phyloP scores from a whole-genome alignment of 2,329 filamentous ascomycete genomes.

The Ophiosphaerella narmari region DNA sequence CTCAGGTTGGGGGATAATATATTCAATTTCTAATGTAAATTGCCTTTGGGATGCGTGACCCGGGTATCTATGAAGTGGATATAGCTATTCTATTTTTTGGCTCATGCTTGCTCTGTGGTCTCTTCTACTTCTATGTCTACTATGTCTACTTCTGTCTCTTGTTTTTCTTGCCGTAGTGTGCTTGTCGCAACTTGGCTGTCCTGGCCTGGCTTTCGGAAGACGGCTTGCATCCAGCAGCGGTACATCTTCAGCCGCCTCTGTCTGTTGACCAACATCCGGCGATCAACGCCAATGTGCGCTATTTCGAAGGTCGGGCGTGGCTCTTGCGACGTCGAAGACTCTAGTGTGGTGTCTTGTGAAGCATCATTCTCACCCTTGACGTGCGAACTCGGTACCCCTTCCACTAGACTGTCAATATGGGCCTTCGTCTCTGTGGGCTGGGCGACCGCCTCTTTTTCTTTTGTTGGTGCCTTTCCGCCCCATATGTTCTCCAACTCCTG shows the following conservation, averaged over 20 bases:
- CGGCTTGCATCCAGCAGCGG: slow-evolving; percentile 90
- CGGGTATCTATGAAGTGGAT: slow-evolving; percentile 4
- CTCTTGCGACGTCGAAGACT: slow-evolving; percentile 5
- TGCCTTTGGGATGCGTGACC: neutral
- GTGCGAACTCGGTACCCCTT: slow-evolving; percentile 7
- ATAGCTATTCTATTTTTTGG: neutral
- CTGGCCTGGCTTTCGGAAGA: slow-evolving; percentile 66
- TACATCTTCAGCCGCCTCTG: slow-evolving; percentile 96
- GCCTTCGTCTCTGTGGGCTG: too few relatives aligned
- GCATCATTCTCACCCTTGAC: slow-evolving; percentile 5
- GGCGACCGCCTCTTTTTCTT: neutral
- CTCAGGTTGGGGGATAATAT: neutral
- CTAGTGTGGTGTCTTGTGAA: neutral
- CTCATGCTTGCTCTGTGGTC: slow-evolving; percentile 2
- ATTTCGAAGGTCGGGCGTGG: slow-evolving; percentile 62
- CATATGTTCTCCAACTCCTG: slow-evolving; percentile 82
- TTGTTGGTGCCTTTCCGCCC: slow-evolving; percentile 51
- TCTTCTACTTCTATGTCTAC: slow-evolving; percentile 5
- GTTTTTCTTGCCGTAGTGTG: slow-evolving; percentile 37
- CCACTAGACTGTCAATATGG: neutral
- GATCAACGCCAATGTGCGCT: slow-evolving; percentile 79
- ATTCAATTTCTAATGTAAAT: neutral
- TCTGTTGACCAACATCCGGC: slow-evolving; percentile 88
- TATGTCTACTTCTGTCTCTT: slow-evolving; percentile 9
- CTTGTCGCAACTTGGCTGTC: slow-evolving; percentile 40